Percentiles rank a stretch among this genome's conserved stretches.
Evolutionary conservation across 2,329 filamentous ascomycete genomes (phyloP).

Genomic region (Chaetoscypha palmicola): DNA sequence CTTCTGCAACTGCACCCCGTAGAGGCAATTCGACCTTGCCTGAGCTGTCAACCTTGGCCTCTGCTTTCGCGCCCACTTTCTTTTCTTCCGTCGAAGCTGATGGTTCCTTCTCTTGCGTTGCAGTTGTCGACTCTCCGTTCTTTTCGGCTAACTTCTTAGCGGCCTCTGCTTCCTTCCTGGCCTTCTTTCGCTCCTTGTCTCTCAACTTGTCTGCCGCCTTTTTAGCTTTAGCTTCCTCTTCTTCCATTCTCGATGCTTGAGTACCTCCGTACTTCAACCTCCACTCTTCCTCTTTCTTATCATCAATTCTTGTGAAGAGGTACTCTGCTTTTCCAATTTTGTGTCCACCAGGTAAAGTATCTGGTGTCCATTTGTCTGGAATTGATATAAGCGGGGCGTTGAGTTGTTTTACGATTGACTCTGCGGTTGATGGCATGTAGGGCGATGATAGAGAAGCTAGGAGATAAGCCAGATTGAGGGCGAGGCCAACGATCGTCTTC

Average conservation of each 20-base stretch:
- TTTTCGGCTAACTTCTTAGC: neutral
- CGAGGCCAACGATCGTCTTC: conserved; percentile 56
- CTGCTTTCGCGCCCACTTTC: conserved; percentile 13
- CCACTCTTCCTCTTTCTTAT: conserved; percentile 79
- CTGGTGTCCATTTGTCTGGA: conserved; percentile 58
- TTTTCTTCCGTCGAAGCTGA: neutral
- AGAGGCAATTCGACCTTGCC: conserved; percentile 21
- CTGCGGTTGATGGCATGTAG: conserved; percentile 76
- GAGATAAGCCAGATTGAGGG: conserved; percentile 76
- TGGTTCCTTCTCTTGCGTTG: neutral
- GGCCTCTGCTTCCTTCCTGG: conserved; percentile 33
- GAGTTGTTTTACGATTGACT: conserved; percentile 71
- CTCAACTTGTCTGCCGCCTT: conserved; percentile 34
- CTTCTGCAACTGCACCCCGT: conserved; percentile 26
- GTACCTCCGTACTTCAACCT: conserved; percentile 65
- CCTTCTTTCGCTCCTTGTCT: conserved; percentile 39
- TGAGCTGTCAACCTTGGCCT: conserved; percentile 24
- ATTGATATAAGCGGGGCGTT: conserved; percentile 51
- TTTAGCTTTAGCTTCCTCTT: conserved; percentile 52
- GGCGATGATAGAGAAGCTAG: conserved; percentile 72
- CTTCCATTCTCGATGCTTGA: conserved; percentile 59
- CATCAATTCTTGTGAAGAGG: conserved; percentile 76
- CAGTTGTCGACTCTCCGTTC: conserved; percentile 16
- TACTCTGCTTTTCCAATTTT: conserved; percentile 73
- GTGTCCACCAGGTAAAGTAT: conserved; percentile 63